Evolutionary conservation across 352 stramenopile species (phyloP).

Genomic region (Phytophthora pinifolia): DNA sequence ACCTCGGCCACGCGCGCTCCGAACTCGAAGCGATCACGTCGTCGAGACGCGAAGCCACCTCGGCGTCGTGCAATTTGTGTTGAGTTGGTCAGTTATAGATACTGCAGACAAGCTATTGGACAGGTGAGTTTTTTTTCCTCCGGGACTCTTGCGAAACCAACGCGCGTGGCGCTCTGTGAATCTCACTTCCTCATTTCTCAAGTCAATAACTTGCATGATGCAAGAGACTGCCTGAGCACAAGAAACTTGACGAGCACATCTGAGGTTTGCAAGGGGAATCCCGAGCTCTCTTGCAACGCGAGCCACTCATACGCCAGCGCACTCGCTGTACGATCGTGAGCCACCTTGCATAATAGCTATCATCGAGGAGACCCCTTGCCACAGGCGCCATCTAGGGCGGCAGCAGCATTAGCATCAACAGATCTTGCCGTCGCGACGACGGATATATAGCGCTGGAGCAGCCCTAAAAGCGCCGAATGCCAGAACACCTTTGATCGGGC

Average conservation of each 20-base stretch:
- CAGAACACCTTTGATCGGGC: neutral
- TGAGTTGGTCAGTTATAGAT: no score
- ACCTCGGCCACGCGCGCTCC: neutral
- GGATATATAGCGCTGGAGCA: slow-evolving; percentile 17
- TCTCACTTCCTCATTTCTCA: no score
- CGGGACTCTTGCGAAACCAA: no score
- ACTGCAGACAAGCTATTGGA: no score
- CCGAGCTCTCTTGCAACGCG: slow-evolving; percentile 24
- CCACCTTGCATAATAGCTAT: neutral
- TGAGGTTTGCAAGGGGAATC: slow-evolving; percentile 14
- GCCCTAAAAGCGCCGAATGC: neutral
- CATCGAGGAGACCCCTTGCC: slow-evolving; percentile 1
- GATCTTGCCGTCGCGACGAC: no score
- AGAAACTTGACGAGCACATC: slow-evolving; percentile 16
- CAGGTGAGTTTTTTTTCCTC: no score
- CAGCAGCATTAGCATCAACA: no score
- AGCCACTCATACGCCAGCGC: slow-evolving; percentile 21
- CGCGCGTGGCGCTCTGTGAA: no score
- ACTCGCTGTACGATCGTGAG: slow-evolving; percentile 9
- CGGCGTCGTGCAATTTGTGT: slow-evolving; percentile 10
- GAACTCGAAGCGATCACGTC: no score
- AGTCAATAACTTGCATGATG: no score
- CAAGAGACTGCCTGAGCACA: slow-evolving; percentile 14
- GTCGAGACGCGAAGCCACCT: neutral
- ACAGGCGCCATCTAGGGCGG: neutral